Base-by-base conservation (phyloP, 108 stramenopile species). In the Cyclotella cryptica region DNA sequence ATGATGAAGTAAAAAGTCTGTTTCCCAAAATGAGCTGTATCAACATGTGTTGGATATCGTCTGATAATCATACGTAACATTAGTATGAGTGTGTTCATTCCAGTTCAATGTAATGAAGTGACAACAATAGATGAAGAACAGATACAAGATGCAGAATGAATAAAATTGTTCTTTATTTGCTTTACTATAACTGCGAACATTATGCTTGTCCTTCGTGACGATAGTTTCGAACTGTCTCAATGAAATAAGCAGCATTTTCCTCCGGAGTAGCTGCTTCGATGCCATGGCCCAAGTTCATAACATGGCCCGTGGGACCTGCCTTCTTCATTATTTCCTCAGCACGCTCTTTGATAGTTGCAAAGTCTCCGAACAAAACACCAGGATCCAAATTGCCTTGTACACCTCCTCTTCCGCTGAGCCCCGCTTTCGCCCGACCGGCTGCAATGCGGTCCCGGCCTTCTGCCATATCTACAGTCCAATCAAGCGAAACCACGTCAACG, bases 231-330 rank as follows among this genome's bases (percentile, higher is more conserved):
- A 98, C 97, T 46, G 96, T 97, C 72, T 99, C 92, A 66, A 99
- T 92, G 69, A 99, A 99, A 84, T 88, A 95, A 64, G 89, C 88
- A 19, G 98, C 97, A 72, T 98, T 97, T 69, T 97, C 97, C 63
- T 99, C 98, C 1, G 96, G 84, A 27, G 98, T 99, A 47, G 83
- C 86, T 29, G 98, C 97, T 57, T 99, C 97, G 71, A 99, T 99
- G 27, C 98, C 98, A 84, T 99, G 98, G 51, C 98, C 98, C 61
- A 99, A 83, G 86, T 99, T 99, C 98, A 99, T 99, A 6, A 98
- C 95, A 74, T 99, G 98, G 10, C 97, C 97, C 42, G 84, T 90
- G 19, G 78, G 77, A 17, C 94, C 97, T 21, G 95, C 97, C 80
- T 93, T 93, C 67, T 81, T 89, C 67, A 99, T 67, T 46, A 99